These are phyloP conservation scores for Candida nitratophila DNA, from an alignment of 805 yeast species.

Conservation along the genomic window DNA sequence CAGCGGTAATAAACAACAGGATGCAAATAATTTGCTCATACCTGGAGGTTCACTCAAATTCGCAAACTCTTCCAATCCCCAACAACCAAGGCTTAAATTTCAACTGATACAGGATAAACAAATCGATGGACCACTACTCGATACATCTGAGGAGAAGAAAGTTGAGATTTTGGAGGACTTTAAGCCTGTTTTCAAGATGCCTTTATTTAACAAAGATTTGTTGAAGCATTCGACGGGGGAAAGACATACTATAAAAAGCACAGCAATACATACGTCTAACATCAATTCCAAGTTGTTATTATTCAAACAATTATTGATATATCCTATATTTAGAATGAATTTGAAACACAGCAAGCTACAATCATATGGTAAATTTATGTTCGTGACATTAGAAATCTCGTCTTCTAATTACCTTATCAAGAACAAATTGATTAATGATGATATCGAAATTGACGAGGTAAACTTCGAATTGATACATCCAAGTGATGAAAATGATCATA, in stretches of 20 bases:
- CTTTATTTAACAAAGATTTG: not conserved
- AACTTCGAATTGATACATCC: not conserved
- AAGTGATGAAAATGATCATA: not conserved
- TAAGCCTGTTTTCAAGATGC: not conserved
- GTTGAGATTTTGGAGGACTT: not conserved
- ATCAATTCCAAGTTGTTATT: not conserved
- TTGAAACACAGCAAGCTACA: slow-evolving; percentile 4
- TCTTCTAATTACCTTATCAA: slow-evolving; percentile 2
- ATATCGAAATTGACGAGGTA: not conserved
- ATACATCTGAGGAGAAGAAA: not conserved
- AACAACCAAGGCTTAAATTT: not conserved
- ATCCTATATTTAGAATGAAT: slow-evolving; percentile 3
- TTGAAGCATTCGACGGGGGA: not conserved
- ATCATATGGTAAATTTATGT: not conserved
- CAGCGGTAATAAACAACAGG: not conserved
- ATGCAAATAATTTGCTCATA: not conserved
- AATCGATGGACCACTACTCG: not conserved
- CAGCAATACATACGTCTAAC: too few relatives aligned
- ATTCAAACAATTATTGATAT: not conserved
- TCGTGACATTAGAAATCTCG: slow-evolving; percentile 4
- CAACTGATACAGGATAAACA: not conserved
- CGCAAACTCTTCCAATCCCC: not conserved
- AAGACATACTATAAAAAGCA: not conserved
- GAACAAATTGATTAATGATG: not conserved
- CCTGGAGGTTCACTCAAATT: not conserved